Evolutionary conservation across 192 early-diverging fungal genomes (phyloP).

Genomic region (Diversispora eburnea): DNA sequence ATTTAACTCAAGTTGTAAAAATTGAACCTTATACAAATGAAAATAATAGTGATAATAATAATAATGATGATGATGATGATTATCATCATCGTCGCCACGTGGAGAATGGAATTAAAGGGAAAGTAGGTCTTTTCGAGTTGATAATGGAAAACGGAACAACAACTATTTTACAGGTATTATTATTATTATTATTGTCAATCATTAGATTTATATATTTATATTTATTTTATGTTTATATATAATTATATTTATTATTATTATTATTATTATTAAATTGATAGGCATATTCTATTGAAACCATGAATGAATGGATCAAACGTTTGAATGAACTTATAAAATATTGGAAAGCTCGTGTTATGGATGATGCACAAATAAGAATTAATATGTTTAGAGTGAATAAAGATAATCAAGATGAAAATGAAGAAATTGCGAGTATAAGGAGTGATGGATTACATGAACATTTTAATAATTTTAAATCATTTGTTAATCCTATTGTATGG

Average conservation of each 20-base stretch:
- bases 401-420: constrained; percentile 30
- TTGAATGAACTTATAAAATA: constrained; percentile 27
- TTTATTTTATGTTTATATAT: not conserved
- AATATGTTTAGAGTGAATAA: constrained; percentile 1
- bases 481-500: constrained; percentile 33
- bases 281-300: not conserved
- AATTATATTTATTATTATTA: not conserved
- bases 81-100: not conserved
- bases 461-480: constrained; percentile 33
- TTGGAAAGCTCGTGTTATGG: constrained; percentile 31
- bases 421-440: constrained; percentile 23
- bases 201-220: not conserved
- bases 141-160: not conserved
- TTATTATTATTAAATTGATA: not conserved
- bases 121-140: constrained; percentile 4
- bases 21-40: not conserved
- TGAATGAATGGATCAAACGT: constrained; percentile 11
- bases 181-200: not conserved
- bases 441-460: constrained; percentile 29
- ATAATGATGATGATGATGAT: not conserved
- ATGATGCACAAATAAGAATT: constrained; percentile 33
- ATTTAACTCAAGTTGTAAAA: constrained; percentile 2
- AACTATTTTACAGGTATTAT: constrained; percentile 4
- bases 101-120: not conserved
- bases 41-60: not conserved